Evolutionary conservation across 495 filamentous ascomycete genomes (phyloP), one percentile per base, ranked within the genome.

Genomic region (Ascodesmis nigricans): DNA sequence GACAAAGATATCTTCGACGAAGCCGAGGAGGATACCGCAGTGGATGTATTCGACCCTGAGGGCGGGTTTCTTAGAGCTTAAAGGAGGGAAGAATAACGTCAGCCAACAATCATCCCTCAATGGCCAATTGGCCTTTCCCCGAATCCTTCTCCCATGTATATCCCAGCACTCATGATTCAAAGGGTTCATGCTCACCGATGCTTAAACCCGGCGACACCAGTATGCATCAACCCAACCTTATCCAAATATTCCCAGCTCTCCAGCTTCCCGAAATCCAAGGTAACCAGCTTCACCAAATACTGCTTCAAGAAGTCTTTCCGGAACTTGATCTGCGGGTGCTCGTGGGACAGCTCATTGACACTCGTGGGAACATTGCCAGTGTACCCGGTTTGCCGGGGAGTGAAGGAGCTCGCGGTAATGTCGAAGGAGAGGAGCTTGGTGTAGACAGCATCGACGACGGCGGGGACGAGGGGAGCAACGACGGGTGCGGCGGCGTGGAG

Each of bases 181-280:
- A 28, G 21, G 24, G 10, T 20, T n/a, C 19, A n/a, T 21, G 9
- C 18, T 1, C 34, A 49, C 45, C 55, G 47, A 38, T 59, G 56
- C 25, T 44, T 43, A 31, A 59, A 58, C n/a, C 52, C 55, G 0
- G 53, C 43, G 3, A 29, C 38, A 4, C 55, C 56, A 9, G 56
- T 59, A 27, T 59, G 56, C 56, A 58, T 56, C 5, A 57, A 38
- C 0, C 43, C 56, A 1, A 59, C 56, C 28, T 57, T 56, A 38
- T 59, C 55, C 3, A 59, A 46, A 23, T 58, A 58, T n/a, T 44
- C 48, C 48, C 48, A 52, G 25, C 38, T 41, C 33, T 17, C 16
- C 11, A 13, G 7, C 13, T 39, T 25, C 1, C 27, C 35, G 9
- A 47, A 52, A 27, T 52, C 47, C 40, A 44, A 38, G 0, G 22